Base-by-base conservation (phyloP, 163 green algal genomes). In the Trebouxiophyceae sp. region DNA sequence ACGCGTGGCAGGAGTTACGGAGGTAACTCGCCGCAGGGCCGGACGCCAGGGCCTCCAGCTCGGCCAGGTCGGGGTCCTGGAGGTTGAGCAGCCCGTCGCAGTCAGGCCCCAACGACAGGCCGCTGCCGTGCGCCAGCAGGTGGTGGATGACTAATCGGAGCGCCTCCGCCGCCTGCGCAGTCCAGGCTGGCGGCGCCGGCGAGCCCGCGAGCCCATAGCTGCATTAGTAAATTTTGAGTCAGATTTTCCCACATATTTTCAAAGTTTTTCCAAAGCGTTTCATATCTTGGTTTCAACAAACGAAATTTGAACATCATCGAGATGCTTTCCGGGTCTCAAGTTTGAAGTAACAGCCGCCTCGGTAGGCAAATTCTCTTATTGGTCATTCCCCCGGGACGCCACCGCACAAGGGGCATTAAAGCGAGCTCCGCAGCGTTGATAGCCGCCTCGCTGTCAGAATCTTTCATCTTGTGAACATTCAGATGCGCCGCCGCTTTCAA, bases 71-170 rank as follows among this genome's bases (percentile, higher is more conserved):
- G 30, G 45, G 23, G 56, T 76, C 70, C 5, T 54, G 60, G 30
- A 80, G 72, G 63, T 86, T 84, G 33, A 86, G 71, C 26, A 74
- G 45, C 23, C 74, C 79, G 30, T 86, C 76, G 44, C 62, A 64
- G 61, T 83, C 79, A 27, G 79, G 79, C 3, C 79, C 79, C 32
- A 86, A 46, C 4, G 65, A 44, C 57, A 86, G 65, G 4, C 76
- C 79, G 0, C 29, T 34, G 27, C 23, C 7, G 27, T 60, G 30
- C 28, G 28, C n/a, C 29, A 67, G 62, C 62, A 67, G 19, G 39
- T 50, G 39, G 39, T 16, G 19, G 19, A 50, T 12, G 19, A 50
- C 39, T 12, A 50, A 16, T 16, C 19, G 39, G 12, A 50, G 39
- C 12, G 12, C 12, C 39, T 50, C 12, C 19, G 39, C 39, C 19